Evolutionary conservation across 2,329 filamentous ascomycete species (phyloP).

Genomic region (Fusarium sp.): DNA sequence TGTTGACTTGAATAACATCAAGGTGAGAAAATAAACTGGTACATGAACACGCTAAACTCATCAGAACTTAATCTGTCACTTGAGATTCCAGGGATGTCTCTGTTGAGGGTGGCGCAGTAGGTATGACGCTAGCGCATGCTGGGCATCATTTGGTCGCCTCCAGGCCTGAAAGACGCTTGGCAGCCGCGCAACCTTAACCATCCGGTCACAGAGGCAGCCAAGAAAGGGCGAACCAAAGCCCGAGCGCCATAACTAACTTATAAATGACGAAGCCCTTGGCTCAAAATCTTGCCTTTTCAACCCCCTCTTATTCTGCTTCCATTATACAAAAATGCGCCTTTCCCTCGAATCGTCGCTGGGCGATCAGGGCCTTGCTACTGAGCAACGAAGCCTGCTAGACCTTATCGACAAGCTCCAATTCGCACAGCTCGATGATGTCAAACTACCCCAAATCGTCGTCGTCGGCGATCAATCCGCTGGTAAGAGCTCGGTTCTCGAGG

Average conservation of each 20-base stretch:
- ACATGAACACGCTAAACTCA: background rate
- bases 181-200: slow-evolving; percentile 27
- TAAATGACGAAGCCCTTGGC: slow-evolving; percentile 33
- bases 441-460: slow-evolving; percentile 69
- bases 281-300: background rate
- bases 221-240: slow-evolving; percentile 34
- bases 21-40: background rate
- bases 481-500: slow-evolving; percentile 71
- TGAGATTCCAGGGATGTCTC: background rate
- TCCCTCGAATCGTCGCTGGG: slow-evolving; percentile 60
- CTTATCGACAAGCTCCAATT: slow-evolving; percentile 65
- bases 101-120: slow-evolving; percentile 29
- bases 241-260: slow-evolving; percentile 29
- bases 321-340: slow-evolving; percentile 48
- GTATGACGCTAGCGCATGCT: slow-evolving; percentile 12
- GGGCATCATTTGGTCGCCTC: slow-evolving; percentile 26
- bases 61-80: background rate
- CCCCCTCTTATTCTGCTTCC: slow-evolving; percentile 30
- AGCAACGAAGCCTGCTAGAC: slow-evolving; percentile 66
- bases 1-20: accelerated
- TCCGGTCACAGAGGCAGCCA: slow-evolving; percentile 27
- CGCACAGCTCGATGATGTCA: slow-evolving; percentile 61
- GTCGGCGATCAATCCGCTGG: slow-evolving; percentile 72
- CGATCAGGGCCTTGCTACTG: slow-evolving; percentile 60
- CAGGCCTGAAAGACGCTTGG: slow-evolving; percentile 24